Base-by-base conservation (phyloP, 768 basidiomycete genomes). In the Obba rivulosa region DNA sequence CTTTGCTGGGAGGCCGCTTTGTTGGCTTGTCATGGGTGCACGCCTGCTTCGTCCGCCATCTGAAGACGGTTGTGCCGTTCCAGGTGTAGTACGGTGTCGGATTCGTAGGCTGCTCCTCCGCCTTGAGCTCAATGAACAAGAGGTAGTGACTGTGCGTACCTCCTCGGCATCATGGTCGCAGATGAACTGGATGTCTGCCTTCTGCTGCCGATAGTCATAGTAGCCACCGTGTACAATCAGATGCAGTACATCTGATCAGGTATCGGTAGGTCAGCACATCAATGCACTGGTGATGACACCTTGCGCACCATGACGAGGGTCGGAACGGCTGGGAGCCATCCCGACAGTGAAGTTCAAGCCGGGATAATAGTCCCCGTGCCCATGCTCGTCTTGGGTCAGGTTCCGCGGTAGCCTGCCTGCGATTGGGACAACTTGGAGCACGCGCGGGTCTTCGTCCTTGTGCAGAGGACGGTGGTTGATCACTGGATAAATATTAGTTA, bases 1-100 rank as follows among this genome's bases (percentile, higher is more conserved):
- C 42, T 34, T 28, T 22, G 4, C 42, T n/a, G 8, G 54, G 51
- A 9, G 51, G 18, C 1, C 41, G 21, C 2, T 36, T 21, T 23
- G 43, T 34, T 44, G 38, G 39, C 24, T 24, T 21, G 4, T 35
- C 38, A 14, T 49, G 43, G 20, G 35, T 39, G 37, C 62, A 64
- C 10, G 63, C 66, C 28, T 62, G 56, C 50, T 62, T 60, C 17
- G 60, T 59, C 28, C 43, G 49, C 63, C 61, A 64, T 31, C 49
- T 42, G 57, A 65, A 61, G 3, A 56, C 48, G 43, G 65, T 61
- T 1, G 57, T 62, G n/a, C 62, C 61, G 43, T 59, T 57, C 62
- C 57, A 62, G 11, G 47, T 34, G 49, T 54, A 57, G 1, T 47
- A 43, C 22, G 43, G 45, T 9, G 38, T 48, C 7, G 58, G 58